Base-by-base conservation (phyloP, 2,329 filamentous ascomycete species). In the Pyricularia pennisetigena region DNA sequence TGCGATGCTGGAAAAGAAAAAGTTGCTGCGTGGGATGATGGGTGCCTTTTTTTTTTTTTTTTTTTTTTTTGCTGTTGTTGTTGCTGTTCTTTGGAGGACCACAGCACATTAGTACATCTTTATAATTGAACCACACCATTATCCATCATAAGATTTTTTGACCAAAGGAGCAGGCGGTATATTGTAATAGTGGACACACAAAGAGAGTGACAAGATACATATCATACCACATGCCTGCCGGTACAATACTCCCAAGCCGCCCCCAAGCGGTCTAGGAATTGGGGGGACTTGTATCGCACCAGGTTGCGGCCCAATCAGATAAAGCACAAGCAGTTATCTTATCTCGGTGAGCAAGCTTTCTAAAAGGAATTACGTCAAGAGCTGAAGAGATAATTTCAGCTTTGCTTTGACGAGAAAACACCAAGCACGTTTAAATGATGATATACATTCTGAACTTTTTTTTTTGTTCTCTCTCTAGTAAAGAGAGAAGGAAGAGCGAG, bases 71-170 rank as follows among this genome's bases (percentile, higher is more conserved):
- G 3, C 9, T 26, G 41, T 54, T 30, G 41, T 64, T 65, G 49
- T 69, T 61, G 65, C 54, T 65, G 67, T 70, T 64, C 61, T 57
- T 65, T 65, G 65, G 57, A 61, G 57, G 57, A 61, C 57, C 57
- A 61, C 57, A 61, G 57, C 57, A 61, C 57, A 61, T 24, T 61
- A 61, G 23, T 61, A 24, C 57, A 61, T 61, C 23, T 24, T 61
- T 61, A 61, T 61, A 61, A 61, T 61, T 16, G 26, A 61, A n/a
- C n/a, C 10, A 7, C 57, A 61, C 57, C n/a, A 61, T 61, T 26
- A 61, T n/a, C 57, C 57, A 61, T 24, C n/a, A 23, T 61, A 26
- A 8, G 24, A 24, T 61, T 61, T 23, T 26, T n/a, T 24, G n/a
- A 59, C 7, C 54, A 59, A 59, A 23, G 20, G 54, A 59, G 16